phyloP scores from a whole-genome alignment of 2,329 filamentous ascomycete genomes.

The Sporothrix phasma region DNA sequence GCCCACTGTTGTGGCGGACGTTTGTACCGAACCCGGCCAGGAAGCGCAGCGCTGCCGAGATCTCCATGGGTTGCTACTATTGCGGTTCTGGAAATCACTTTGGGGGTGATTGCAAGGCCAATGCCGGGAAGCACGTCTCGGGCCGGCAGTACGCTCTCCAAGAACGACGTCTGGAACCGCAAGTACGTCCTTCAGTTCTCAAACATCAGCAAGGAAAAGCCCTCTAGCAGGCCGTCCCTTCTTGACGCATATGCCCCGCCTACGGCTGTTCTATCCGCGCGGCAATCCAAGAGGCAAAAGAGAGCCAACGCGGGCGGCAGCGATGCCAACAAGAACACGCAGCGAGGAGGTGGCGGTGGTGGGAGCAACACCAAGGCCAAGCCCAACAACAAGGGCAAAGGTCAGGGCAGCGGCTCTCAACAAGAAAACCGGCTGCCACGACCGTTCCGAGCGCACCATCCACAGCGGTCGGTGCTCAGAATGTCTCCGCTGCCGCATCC shows the following conservation, averaged over 20 bases:
- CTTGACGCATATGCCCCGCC: not conserved
- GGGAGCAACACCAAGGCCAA: not conserved
- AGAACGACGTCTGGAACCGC: conserved; percentile 43
- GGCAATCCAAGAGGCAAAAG: not conserved
- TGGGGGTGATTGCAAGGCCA: conserved; percentile 42
- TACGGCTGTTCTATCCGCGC: not conserved
- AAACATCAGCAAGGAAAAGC: not conserved
- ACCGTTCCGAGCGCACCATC: not conserved
- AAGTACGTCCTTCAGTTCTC: conserved; percentile 11
- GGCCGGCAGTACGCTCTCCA: conserved; percentile 14
- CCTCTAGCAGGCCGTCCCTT: not conserved
- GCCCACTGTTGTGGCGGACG: conserved; percentile 45
- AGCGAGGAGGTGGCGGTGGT: not conserved
- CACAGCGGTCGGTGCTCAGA: not conserved
- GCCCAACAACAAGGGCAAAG: not conserved
- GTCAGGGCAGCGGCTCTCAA: not conserved
- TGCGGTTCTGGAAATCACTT: conserved; percentile 49
- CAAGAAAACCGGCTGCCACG: not conserved
- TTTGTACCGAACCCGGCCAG: conserved; percentile 34
- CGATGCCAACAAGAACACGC: not conserved
- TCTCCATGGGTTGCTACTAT: conserved; percentile 44
- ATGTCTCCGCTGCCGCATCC: not conserved
- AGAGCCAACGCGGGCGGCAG: not conserved
- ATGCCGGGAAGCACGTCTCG: conserved; percentile 17
- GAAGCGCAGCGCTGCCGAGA: conserved; percentile 38